Conservation (phyloP, 371 early-diverging fungal species). For the Sporodiniella umbellata region DNA sequence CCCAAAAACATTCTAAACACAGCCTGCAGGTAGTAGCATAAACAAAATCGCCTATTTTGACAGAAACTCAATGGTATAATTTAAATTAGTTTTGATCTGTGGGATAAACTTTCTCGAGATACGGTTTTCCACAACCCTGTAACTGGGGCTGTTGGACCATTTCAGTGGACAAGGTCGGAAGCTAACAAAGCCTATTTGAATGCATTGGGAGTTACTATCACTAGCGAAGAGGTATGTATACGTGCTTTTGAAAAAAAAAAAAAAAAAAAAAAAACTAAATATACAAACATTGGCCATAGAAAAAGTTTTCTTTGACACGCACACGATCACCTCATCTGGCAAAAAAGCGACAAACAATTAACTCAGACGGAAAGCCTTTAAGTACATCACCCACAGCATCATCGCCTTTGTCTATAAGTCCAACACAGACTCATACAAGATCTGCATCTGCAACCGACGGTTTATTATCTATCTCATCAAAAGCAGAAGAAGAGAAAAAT, state of each 20-base stretch:
- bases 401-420: not conserved
- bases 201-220: constrained; percentile 46
- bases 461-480: constrained; percentile 9
- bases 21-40: constrained; percentile 21
- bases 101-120: constrained; percentile 46
- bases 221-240: constrained; percentile 24
- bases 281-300: constrained; percentile 1
- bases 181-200: constrained; percentile 42
- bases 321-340: not conserved
- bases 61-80: not conserved
- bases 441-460: constrained; percentile 18
- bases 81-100: constrained; percentile 33
- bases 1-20: constrained; percentile 14
- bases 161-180: constrained; percentile 54
- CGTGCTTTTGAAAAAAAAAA: too few relatives aligned
- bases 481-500: constrained; percentile 14
- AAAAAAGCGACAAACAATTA: constrained; percentile 10
- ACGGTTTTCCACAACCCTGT: constrained; percentile 51
- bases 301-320: not conserved
- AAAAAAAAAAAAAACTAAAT: too few relatives aligned
- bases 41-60: not conserved
- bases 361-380: constrained; percentile 2
- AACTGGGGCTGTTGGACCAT: constrained; percentile 48
- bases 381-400: not conserved
- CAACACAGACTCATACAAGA: constrained; percentile 7